Evolutionary conservation across 75 land plant genomes (phyloP), one percentile per base, ranked within the genome.

Genomic region (Picea glauca): DNA sequence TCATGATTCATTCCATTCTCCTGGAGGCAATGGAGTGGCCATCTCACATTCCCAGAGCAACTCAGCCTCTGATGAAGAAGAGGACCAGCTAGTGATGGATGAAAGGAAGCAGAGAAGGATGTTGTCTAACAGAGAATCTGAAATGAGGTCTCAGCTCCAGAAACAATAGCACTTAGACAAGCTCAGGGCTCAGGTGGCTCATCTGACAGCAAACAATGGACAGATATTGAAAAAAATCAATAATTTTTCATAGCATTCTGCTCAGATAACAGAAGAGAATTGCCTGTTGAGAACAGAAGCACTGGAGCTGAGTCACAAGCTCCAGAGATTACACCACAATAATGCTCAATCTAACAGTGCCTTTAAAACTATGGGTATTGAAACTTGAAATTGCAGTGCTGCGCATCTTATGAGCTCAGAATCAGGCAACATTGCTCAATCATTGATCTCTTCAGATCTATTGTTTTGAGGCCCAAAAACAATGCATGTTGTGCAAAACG

Each of bases 161-260:
- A 90, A 90, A 82, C 91, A 90, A 73, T 83, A 89, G 72, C 86
- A 89, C 72, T 63, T 90, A 84, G 91, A 88, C 58, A 84, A 89
- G 30, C 76, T 90, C 57, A 66, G 85, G 14, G 74, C 80, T 56
- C 82, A 84, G 30, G 79, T 84, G 13, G 75, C 83, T 21, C 84
- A 86, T 13, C 84, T 89, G 21, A 78, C 83, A 73, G 80, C 83
- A 11, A 85, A 86, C 72, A 89, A 89, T 23, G 79, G 58, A 13
- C 85, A 82, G 58, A 78, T 86, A 40, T 62, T 82, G 40, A 77
- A 73, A 38, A 72, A 72, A 21, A 57, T 76, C 60, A 77, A 76
- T 26, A 35, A 80, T 14, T 77, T 87, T 18, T 86, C 87, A 5
- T 79, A 84, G 77, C 82, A 80, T 23, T 84, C 62, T 59, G 58